Evolutionary conservation across 2,329 filamentous ascomycete species (phyloP).

Genomic region (Tolypocladium guangdongense): DNA sequence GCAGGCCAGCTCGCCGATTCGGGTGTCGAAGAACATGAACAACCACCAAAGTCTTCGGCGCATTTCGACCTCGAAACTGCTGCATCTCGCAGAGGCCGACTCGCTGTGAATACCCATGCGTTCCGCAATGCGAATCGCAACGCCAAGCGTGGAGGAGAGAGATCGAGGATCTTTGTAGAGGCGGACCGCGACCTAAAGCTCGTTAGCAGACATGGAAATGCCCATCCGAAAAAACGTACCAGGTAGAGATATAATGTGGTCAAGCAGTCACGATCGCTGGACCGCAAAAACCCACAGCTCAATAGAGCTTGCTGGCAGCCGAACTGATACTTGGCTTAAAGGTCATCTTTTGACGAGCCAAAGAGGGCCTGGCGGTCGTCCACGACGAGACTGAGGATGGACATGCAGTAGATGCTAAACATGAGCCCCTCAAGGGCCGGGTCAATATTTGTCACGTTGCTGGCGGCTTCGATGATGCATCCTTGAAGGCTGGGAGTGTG

Average conservation of each 20-base stretch:
- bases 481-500: conserved; percentile 44
- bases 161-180: conserved; percentile 34
- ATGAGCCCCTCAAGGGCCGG: conserved; percentile 41
- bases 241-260: conserved; percentile 47
- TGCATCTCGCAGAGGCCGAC: conserved; percentile 12
- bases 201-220: neutral
- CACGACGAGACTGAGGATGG: conserved; percentile 29
- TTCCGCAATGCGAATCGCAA: conserved; percentile 45
- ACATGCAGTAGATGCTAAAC: conserved; percentile 39
- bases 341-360: conserved; percentile 24
- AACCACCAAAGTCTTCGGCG: conserved; percentile 53
- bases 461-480: conserved; percentile 37
- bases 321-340: conserved; percentile 32
- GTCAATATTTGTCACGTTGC: conserved; percentile 26
- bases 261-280: conserved; percentile 38
- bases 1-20: conserved; percentile 40
- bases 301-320: conserved; percentile 43
- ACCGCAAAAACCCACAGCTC: conserved; percentile 37
- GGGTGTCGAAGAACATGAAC: conserved; percentile 43
- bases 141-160: conserved; percentile 38
- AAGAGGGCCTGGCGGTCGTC: conserved; percentile 32
- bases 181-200: conserved; percentile 18
- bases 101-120: conserved; percentile 46
- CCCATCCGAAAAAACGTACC: conserved; percentile 20
- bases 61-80: conserved; percentile 43